phyloP scores from a whole-genome alignment of 1,139 yeast genomes.

The Starmera stellimalicola region DNA sequence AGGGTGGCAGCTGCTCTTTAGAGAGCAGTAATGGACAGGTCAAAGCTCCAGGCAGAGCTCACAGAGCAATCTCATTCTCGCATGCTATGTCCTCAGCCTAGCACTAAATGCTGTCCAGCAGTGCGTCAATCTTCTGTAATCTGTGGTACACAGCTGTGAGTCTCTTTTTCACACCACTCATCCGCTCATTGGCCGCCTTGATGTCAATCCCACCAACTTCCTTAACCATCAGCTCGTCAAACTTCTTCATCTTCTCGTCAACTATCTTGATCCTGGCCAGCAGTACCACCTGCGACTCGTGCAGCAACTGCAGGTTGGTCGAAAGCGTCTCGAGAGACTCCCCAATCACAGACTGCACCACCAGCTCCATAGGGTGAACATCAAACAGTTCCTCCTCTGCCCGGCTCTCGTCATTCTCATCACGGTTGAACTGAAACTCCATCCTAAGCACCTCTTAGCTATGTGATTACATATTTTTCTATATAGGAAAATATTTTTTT shows the following conservation, averaged over 20 bases:
- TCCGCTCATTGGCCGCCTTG: conserved; percentile 24
- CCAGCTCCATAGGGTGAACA: conserved; percentile 45
- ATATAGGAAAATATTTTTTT: background rate
- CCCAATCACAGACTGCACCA: conserved; percentile 46
- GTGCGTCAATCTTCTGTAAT: conserved; percentile 28
- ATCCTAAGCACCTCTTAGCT: too few species aligned
- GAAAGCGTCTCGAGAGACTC: conserved; percentile 43
- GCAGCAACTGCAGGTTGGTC: conserved; percentile 41
- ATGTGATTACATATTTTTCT: too few species aligned
- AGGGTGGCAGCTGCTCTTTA: too few species aligned
- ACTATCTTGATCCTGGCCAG: conserved; percentile 34
- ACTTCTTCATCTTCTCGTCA: conserved; percentile 13
- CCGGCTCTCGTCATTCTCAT: background rate
- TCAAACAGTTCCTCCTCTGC: conserved; percentile 15
- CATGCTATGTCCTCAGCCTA: background rate
- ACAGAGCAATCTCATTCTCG: too few species aligned
- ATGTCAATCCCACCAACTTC: conserved; percentile 20
- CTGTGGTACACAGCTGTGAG: conserved; percentile 25
- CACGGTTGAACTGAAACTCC: background rate
- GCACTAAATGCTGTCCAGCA: background rate
- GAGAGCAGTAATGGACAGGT: too few species aligned
- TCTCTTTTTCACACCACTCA: conserved; percentile 28
- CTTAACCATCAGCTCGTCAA: conserved; percentile 23
- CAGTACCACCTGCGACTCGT: conserved; percentile 48
- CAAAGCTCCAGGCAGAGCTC: too few species aligned